phyloP scores from a whole-genome alignment of 805 yeast species.

The Helenozyma baotianmanensis region DNA sequence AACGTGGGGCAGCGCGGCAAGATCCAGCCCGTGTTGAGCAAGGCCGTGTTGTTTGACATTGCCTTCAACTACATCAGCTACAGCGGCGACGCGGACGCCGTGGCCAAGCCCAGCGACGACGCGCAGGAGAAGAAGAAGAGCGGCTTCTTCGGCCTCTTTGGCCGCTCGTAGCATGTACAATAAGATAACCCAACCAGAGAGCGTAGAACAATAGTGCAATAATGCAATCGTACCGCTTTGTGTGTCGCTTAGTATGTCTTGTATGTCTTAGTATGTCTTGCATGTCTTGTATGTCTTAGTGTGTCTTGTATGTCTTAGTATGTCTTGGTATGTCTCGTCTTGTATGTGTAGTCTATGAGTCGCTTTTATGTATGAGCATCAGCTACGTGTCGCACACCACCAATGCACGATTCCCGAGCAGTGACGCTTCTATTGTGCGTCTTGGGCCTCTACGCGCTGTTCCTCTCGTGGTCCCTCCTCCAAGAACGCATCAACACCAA shows the following conservation, averaged over 20 bases:
- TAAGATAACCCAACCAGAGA: too few species aligned
- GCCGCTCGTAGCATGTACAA: slow-evolving; percentile 34
- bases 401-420: slow-evolving; percentile 6
- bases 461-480: slow-evolving; percentile 85
- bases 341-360: too few species aligned
- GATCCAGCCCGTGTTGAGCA: slow-evolving; percentile 62
- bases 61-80: slow-evolving; percentile 79
- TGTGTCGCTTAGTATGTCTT: too few species aligned
- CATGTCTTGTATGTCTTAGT: too few species aligned
- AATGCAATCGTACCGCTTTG: too few species aligned
- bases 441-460: slow-evolving; percentile 77
- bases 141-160: slow-evolving; percentile 73
- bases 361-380: too few species aligned
- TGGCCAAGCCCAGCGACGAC: slow-evolving; percentile 19
- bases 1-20: slow-evolving; percentile 18
- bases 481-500: slow-evolving; percentile 84
- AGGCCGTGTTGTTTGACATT: slow-evolving; percentile 88
- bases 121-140: slow-evolving; percentile 44
- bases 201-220: too few species aligned
- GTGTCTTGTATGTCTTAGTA: too few species aligned
- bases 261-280: too few species aligned
- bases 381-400: too few species aligned
- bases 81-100: slow-evolving; percentile 21
- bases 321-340: too few species aligned
- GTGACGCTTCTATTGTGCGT: slow-evolving; percentile 31